Percentiles rank a stretch among this genome's conserved stretches.
Conservation (phyloP, 352 stramenopile species). For the Phytophthora boehmeriae region DNA sequence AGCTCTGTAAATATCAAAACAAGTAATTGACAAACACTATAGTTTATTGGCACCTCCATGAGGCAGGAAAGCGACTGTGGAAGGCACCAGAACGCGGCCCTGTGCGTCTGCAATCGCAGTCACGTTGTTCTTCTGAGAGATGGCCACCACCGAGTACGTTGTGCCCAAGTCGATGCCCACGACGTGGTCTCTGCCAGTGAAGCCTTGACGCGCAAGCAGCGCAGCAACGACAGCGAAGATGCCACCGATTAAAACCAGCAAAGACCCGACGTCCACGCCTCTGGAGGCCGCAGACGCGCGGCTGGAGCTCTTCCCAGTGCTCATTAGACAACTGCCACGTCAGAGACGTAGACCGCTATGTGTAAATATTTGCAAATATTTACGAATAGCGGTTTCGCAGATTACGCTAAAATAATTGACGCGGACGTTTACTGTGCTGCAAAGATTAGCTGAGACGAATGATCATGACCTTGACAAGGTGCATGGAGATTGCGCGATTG, state of each 20-base stretch:
- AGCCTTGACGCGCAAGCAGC: slow-evolving; percentile 57
- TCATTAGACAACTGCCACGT: slow-evolving; percentile 16
- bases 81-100: slow-evolving; percentile 61
- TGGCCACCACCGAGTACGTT: slow-evolving; percentile 80
- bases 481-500: no score
- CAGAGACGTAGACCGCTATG: no score
- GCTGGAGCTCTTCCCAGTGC: not conserved
- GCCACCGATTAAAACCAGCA: slow-evolving; percentile 51
- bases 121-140: slow-evolving; percentile 67
- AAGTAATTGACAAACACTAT: not conserved
- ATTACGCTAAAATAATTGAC: no score
- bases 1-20: not conserved
- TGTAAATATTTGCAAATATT: no score
- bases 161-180: slow-evolving; percentile 79
- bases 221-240: slow-evolving; percentile 47
- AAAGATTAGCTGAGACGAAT: no score
- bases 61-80: slow-evolving; percentile 66
- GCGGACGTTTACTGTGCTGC: no score
- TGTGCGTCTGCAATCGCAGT: slow-evolving; percentile 61
- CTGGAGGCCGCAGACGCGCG: not conserved
- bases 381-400: no score
- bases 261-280: slow-evolving; percentile 34
- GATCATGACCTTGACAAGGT: no score
- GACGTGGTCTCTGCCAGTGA: slow-evolving; percentile 65
- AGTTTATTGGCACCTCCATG: slow-evolving; percentile 38